Conservation (phyloP, 352 stramenopile species). For the Globisporangium sylvaticum region DNA sequence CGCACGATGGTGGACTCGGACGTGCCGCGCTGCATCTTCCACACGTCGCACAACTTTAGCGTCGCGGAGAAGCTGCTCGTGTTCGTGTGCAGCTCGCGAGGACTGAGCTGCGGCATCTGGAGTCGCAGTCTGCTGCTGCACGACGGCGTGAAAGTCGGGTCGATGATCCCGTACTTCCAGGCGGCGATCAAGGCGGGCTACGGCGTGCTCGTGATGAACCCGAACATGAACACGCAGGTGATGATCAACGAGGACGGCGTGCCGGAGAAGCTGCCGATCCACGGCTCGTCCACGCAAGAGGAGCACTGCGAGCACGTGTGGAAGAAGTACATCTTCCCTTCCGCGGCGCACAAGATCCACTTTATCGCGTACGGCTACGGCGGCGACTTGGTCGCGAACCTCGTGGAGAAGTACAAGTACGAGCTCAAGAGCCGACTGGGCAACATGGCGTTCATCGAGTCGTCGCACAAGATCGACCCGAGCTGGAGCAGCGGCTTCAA, state of each 20-base stretch:
- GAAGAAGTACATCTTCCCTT: conserved; percentile 84
- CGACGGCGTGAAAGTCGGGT: conserved; percentile 85
- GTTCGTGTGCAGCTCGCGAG: conserved; percentile 77
- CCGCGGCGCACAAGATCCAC: conserved; percentile 79
- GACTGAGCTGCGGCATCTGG: conserved; percentile 85
- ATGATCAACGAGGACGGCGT: conserved; percentile 55
- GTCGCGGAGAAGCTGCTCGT: conserved; percentile 76
- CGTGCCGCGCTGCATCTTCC: conserved; percentile 77
- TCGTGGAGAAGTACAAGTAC: conserved; percentile 78
- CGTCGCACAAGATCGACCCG: conserved; percentile 72
- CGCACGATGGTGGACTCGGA: conserved; percentile 81
- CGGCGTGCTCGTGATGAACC: conserved; percentile 86
- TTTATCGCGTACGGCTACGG: conserved; percentile 88
- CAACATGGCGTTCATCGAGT: conserved; percentile 87
- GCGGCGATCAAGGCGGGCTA: conserved; percentile 71
- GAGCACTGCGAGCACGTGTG: conserved; percentile 88
- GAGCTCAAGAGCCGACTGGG: conserved; percentile 78
- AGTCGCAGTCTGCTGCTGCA: conserved; percentile 79
- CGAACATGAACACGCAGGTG: conserved; percentile 88
- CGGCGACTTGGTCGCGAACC: conserved; percentile 67
- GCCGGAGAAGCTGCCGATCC: conserved; percentile 79
- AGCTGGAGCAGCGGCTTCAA: conserved; percentile 71
- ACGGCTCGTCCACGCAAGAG: conserved; percentile 77
- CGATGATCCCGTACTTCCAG: conserved; percentile 87
- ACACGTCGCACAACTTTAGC: conserved; percentile 73